Evolutionary conservation across 2,329 filamentous ascomycete species (phyloP), one percentile per base, ranked within the genome.

Genomic region (Xylaria digitata): DNA sequence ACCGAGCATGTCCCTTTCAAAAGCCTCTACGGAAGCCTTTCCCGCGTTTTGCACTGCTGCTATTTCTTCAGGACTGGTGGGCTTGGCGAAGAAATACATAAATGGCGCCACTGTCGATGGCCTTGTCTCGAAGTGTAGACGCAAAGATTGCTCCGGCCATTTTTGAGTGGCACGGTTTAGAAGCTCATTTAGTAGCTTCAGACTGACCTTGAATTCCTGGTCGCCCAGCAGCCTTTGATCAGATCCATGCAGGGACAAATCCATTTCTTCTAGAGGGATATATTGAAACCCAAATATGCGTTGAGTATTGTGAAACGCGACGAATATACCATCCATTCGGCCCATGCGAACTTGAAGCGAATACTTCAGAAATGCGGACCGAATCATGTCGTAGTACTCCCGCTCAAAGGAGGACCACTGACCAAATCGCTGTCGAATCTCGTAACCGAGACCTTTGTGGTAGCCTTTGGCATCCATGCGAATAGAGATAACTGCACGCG

Each of bases 211-310:
- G 81, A 98, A 98, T 77, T 99, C 96, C 53, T 86, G 82, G 75
- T 97, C 90, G 23, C 96, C 96, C 6, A 97, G 80, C 1, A 80
- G 75, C 19, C 74, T 83, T 73, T 94, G 84, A 0, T 78, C 74
- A 57, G 93, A 90, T 23, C 93, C 94, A 76, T 99, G 96, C n/a
- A 99, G 80, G 0, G 93, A 87, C n/a, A 85, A 77, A 77, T 99
- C 96, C 91, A 99, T 94, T 76, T 99, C 96, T 3, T 87, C 78
- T 15, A 98, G 81, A 66, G 89, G 90, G 67, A 99, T 86, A 77
- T 99, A 99, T 79, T 99, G 96, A 79, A 99, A 99, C 6, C 96
- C 96, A 77, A 99, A 99, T 56, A 99, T 97, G 62, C 94, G 91
- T 79, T 94, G 86, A 1, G 94, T 92, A 77, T 99, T 99, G 82